These are phyloP conservation scores for Zoysia pacifica DNA, from an alignment of 176 grass and related monocot species.

Conservation along the genomic window DNA sequence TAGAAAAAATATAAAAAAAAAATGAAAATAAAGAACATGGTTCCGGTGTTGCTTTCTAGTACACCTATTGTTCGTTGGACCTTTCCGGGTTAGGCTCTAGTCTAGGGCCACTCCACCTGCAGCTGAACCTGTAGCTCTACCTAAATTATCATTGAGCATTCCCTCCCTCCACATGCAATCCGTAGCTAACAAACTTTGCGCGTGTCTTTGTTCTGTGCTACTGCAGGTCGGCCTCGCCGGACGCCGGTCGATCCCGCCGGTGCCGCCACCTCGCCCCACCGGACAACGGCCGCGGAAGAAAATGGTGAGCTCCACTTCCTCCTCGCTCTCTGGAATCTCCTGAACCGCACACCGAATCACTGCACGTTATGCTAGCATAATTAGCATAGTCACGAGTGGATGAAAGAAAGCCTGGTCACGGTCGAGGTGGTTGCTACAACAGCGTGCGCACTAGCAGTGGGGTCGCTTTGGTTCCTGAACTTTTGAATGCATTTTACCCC, in stretches of 20 bases:
- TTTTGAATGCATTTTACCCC: conserved; percentile 22
- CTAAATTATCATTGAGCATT: neutral
- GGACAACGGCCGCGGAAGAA: conserved; percentile 59
- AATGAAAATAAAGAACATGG: conserved; percentile 22
- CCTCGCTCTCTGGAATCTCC: neutral
- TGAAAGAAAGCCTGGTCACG: neutral
- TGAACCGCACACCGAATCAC: neutral
- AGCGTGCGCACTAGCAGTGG: neutral
- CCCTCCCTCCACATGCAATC: neutral
- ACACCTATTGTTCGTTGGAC: conserved; percentile 13
- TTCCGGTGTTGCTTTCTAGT: conserved; percentile 22
- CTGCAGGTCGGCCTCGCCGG: conserved; percentile 31
- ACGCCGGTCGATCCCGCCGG: conserved; percentile 37
- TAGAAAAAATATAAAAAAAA: too few relatives aligned
- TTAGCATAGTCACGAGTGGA: neutral
- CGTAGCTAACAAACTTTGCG: neutral
- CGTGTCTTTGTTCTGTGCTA: neutral
- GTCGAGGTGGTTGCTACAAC: neutral
- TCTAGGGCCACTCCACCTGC: neutral
- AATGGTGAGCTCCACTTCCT: conserved; percentile 35
- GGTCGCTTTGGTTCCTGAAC: neutral
- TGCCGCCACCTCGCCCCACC: conserved; percentile 30
- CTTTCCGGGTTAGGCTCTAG: neutral
- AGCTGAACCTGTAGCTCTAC: neutral
- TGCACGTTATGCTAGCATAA: neutral